phyloP scores from a whole-genome alignment of 1,284 basidiomycete species.

The Trametes versicolor region DNA sequence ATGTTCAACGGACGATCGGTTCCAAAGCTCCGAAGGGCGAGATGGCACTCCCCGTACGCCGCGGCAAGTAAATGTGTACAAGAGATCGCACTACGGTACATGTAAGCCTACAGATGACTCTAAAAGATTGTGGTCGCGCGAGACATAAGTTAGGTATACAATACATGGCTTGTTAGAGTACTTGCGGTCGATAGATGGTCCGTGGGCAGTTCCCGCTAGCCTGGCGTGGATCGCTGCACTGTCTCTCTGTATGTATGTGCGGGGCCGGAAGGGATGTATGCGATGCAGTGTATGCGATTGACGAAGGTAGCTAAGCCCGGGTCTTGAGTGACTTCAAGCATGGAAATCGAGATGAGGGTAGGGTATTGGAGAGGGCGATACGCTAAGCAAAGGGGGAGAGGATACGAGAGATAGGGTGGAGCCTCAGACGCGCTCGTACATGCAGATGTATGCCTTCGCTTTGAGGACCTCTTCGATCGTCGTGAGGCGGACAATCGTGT shows the following conservation, averaged over 20 bases:
- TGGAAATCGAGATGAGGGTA: background rate
- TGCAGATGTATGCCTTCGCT: constrained; percentile 91
- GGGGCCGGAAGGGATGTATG: background rate
- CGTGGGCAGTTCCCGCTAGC: constrained; percentile 9
- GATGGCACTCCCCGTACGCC: too few species aligned
- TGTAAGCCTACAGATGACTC: constrained; percentile 35
- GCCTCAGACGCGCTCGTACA: constrained; percentile 76
- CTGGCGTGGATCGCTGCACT: constrained; percentile 2
- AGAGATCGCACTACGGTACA: constrained; percentile 29
- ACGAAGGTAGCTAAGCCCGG: background rate
- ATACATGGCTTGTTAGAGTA: constrained; percentile 36
- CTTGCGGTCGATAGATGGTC: constrained; percentile 14
- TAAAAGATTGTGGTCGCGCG: constrained; percentile 28
- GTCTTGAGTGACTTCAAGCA: background rate
- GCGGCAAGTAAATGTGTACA: background rate
- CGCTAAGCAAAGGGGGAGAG: background rate
- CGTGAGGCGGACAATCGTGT: constrained; percentile 82
- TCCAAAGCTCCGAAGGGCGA: too few species aligned
- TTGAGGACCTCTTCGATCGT: constrained; percentile 89
- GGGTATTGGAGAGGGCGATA: background rate
- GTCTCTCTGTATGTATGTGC: constrained; percentile 6
- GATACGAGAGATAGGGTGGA: background rate
- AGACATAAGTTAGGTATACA: constrained; percentile 38
- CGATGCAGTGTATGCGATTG: background rate
- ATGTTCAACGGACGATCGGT: too few species aligned